Evolutionary conservation across 441 rosid species (phyloP), one percentile per base, ranked within the genome.

Genomic region (Pelargonium fulgidum): DNA sequence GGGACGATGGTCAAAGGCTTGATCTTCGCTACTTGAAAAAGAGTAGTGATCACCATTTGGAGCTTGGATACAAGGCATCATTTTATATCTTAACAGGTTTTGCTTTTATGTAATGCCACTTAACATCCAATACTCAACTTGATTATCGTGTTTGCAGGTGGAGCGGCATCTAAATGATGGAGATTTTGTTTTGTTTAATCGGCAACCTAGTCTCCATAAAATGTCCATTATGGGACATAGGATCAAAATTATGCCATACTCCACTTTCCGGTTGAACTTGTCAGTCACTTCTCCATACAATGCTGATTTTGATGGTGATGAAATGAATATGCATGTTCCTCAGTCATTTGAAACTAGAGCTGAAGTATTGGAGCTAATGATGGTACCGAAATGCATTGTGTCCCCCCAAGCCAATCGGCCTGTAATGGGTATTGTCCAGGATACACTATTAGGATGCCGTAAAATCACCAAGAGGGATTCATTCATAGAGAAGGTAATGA

Each of bases 291-390:
- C 99, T 44, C 99, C 98, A 3, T 94, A 94, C 74, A 94, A 94
- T 89, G 99, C 98, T 82, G 98, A 92, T 83, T 94, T 94, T 85
- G 98, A 94, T 71, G 98, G 99, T 67, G 99, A 94, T 86, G 99
- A 94, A 84, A 94, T 94, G 99, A 92, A 94, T 76, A 94, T 94
- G 98, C 99, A 92, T 65, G 97, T 92, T 44, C 99, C 99, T 44
- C 99, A 95, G 69, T 95, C 91, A 73, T 92, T 88, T 59, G 97
- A 92, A 85, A 89, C 99, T 61, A 84, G 95, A 80, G 98, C 98
- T 4, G 99, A 95, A 81, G 98, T 95, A 16, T 70, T 88, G 74
- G 99, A 95, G 84, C 86, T 92, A 64, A 95, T 95, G 98, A 90
- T 95, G 98, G 99, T 95, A 71, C 99, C 98, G 13, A 88, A 92